Evolutionary conservation across 2,329 filamentous ascomycete species (phyloP).

Genomic region (Sporothrix globosa): DNA sequence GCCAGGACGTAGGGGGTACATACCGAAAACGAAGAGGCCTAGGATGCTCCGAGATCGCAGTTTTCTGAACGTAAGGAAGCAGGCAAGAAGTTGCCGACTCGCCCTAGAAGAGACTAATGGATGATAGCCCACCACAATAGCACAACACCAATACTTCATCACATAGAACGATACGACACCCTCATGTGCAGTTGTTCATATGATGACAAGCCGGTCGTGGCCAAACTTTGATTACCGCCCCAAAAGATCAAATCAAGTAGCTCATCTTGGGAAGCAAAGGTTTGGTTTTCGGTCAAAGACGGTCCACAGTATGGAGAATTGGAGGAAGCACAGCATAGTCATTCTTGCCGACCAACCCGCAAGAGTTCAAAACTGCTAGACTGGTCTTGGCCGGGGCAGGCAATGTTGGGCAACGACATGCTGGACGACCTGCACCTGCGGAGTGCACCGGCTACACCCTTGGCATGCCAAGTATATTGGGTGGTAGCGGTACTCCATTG

Average conservation of each 20-base stretch:
- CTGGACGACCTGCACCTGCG: neutral
- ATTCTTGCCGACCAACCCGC: too few relatives aligned
- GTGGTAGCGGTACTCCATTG: neutral
- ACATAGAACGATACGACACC: too few relatives aligned
- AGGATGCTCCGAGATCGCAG: constrained; percentile 12
- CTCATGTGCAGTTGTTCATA: too few relatives aligned
- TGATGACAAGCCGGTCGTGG: too few relatives aligned
- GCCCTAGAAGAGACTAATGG: too few relatives aligned
- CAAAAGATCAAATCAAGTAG: too few relatives aligned
- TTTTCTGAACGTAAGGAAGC: too few relatives aligned
- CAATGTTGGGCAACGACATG: neutral
- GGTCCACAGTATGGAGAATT: neutral
- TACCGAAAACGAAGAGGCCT: neutral
- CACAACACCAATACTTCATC: too few relatives aligned
- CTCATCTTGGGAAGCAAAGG: too few relatives aligned
- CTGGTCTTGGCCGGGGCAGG: neutral
- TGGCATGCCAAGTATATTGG: constrained; percentile 21
- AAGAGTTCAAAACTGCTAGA: neutral
- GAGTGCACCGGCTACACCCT: neutral
- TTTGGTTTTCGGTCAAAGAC: neutral
- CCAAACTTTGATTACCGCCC: too few relatives aligned
- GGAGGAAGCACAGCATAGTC: neutral
- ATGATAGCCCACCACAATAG: too few relatives aligned
- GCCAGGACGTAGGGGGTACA: too few relatives aligned
- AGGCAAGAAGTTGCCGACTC: neutral